A percentile compares a stretch with the other conserved stretches of the same genome.
These are phyloP conservation scores for Thalassiosira allenii DNA, from an alignment of 352 stramenopile species.

Conservation along the genomic window DNA sequence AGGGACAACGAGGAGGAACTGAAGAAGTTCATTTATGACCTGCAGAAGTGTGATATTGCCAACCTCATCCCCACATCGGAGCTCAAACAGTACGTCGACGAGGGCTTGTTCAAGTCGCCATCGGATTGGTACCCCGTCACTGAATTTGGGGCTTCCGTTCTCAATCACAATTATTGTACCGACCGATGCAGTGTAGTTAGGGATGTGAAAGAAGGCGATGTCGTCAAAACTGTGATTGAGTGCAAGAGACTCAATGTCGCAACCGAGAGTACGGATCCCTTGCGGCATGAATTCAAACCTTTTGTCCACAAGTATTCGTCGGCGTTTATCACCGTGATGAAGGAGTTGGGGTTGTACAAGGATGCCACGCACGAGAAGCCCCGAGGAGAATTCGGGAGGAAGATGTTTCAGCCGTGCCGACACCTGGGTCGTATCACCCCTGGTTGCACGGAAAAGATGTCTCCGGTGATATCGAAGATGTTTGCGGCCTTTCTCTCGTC, in stretches of 20 bases:
- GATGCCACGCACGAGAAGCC: no score
- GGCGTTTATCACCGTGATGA: background rate
- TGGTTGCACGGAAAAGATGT: constrained; percentile 31
- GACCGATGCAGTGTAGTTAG: background rate
- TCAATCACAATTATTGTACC: constrained; percentile 19
- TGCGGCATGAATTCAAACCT: background rate
- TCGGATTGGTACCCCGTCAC: constrained; percentile 9
- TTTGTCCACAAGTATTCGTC: constrained; percentile 16
- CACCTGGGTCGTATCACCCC: constrained; percentile 35
- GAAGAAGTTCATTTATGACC: constrained; percentile 20
- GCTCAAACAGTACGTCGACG: background rate
- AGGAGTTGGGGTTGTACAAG: no score
- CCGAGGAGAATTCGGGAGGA: no score
- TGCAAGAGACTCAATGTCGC: background rate
- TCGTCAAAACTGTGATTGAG: constrained; percentile 1
- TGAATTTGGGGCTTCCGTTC: background rate
- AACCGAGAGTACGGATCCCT: constrained; percentile 3
- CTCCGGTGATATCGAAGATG: constrained; percentile 22
- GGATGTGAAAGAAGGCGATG: background rate
- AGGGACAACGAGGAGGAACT: constrained; percentile 35
- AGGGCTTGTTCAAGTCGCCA: background rate
- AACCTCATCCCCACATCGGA: constrained; percentile 14
- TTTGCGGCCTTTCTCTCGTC: constrained; percentile 35
- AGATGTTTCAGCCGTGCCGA: constrained; percentile 19
- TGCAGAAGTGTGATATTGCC: constrained; percentile 38